Evolutionary conservation across 2,329 filamentous ascomycete genomes (phyloP).

Genomic region (Aspergillus alliaceus): DNA sequence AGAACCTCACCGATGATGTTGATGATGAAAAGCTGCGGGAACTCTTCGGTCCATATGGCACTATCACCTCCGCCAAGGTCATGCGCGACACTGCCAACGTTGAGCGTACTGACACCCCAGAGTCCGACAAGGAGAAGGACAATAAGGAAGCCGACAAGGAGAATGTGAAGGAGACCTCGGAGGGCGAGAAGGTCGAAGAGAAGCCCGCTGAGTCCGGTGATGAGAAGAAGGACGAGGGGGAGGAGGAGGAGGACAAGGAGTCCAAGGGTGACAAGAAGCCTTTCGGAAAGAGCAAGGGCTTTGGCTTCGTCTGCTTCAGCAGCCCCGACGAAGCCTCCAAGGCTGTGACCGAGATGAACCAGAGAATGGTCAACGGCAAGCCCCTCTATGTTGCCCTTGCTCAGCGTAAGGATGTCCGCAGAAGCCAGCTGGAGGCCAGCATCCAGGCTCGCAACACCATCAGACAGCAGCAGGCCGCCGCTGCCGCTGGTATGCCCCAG

Average conservation of each 20-base stretch:
- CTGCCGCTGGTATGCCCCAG: constrained; percentile 81
- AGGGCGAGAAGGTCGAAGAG: constrained; percentile 41
- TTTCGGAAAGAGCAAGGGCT: constrained; percentile 98
- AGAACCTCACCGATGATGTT: constrained; percentile 95
- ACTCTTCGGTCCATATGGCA: constrained; percentile 86
- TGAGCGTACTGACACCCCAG: constrained; percentile 44
- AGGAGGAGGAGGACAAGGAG: constrained; percentile 57
- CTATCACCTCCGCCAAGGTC: constrained; percentile 98
- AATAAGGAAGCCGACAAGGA: constrained; percentile 34
- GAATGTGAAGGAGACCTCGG: constrained; percentile 47
- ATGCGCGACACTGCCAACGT: constrained; percentile 78
- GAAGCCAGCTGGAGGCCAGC: constrained; percentile 98
- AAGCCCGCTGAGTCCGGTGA: not conserved
- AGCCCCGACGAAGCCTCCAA: constrained; percentile 99
- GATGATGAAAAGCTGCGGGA: constrained; percentile 97
- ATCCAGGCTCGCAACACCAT: constrained; percentile 99
- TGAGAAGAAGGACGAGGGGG: constrained; percentile 55
- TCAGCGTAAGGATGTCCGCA: constrained; percentile 99
- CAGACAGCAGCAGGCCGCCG: constrained; percentile 95
- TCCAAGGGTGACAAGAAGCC: constrained; percentile 60
- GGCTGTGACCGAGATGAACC: constrained; percentile 99
- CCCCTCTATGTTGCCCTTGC: constrained; percentile 96
- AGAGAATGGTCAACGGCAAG: constrained; percentile 97
- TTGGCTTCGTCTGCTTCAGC: constrained; percentile 99
- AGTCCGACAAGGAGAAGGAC: constrained; percentile 48